Base-by-base conservation (phyloP, 2,329 filamentous ascomycete genomes). In the Sclerotiophoma versabilis region DNA sequence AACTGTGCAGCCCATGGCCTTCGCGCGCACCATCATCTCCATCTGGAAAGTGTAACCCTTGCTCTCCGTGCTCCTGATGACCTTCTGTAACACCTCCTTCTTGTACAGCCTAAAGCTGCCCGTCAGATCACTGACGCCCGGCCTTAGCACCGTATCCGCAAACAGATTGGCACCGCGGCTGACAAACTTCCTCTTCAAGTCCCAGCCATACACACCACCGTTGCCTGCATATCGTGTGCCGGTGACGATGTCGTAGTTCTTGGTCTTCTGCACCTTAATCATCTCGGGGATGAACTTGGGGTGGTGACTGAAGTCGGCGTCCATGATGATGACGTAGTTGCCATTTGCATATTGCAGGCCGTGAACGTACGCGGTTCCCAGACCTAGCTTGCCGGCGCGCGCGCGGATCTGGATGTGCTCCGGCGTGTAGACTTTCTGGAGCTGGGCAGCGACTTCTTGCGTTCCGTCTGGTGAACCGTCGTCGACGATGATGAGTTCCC, bases 1-100 rank as follows among this genome's bases (percentile, higher is more conserved):
- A 26, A 99, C 93, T 30, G 88, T 90, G 80, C 86, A 96, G 1
- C 95, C 93, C 91, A 97, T 93, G 14, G 90, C 91, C 85, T 97
- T 97, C 27, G 95, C 95, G 58, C 93, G 84, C 8, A 98, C 93
- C 88, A 97, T 98, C 87, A 99, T 90, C 83, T 97, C 93, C 95
- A 99, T 99, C 86, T 99, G 95, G 83, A 99, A 99, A 33, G 90
- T 93, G 76, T 98, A 99, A 2, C 95, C 95, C 80, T 98, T 96
- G 75, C 91, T 95, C 83, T 97, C 89, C 8, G 92, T 97, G 77
- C 85, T 91, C 71, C 84, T 81, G 68, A 99, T 97, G 54, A 96
- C 92, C 82, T 91, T 93, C 76, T 96, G 86, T 71, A 99, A 78
- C 58, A 96, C 91, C 56, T 82, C 80, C 80, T 89, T 92, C 87